Base-by-base conservation (phyloP, 2,329 filamentous ascomycete species). In the Neobulgaria alba region DNA sequence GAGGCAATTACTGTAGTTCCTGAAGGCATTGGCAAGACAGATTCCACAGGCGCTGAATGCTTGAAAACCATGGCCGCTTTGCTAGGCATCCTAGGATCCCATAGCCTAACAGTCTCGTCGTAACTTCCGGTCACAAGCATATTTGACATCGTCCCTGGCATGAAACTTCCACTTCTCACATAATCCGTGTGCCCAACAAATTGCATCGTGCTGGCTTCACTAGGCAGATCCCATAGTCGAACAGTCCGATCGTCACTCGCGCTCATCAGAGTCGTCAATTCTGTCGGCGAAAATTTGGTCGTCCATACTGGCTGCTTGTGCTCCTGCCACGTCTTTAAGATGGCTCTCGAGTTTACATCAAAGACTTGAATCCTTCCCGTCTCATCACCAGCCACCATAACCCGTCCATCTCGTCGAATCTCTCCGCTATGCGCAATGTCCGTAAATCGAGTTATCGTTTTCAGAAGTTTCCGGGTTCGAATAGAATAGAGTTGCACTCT, bases 291-390 rank as follows among this genome's bases (percentile, higher is more conserved):
- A 74, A 93, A 98, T 62, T 82, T 82, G 33, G 88, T 90, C 17
- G 82, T 78, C 82, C 90, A 95, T 17, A 94, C 86, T 10, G 92
- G 86, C 70, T 94, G 89, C 66, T 88, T 89, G 67, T 96, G 90
- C 53, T 89, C 79, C 49, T 82, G 79, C 90, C 92, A 98, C 38
- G 90, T 95, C 69, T 92, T 90, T 55, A 98, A 67, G 51, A 98
- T 95, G 3, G 88, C 88, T 49, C 92, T 76, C 42, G 88, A 90
- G 59, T 74, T 80, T 38, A 94, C 79, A 58, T 98, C 92, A 59
- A 96, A 98, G 10, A 95, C 88, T 64, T 98, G 93, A 52, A 98
- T 85, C 47, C 82, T 80, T 42, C 93, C 93, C 30, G 79, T 83
- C 60, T 95, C 90, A 54, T 95, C 90, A 55, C 90, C 90, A 21